Evolutionary conservation across 495 filamentous ascomycete species (phyloP).

Genomic region (Tricharina praecox): DNA sequence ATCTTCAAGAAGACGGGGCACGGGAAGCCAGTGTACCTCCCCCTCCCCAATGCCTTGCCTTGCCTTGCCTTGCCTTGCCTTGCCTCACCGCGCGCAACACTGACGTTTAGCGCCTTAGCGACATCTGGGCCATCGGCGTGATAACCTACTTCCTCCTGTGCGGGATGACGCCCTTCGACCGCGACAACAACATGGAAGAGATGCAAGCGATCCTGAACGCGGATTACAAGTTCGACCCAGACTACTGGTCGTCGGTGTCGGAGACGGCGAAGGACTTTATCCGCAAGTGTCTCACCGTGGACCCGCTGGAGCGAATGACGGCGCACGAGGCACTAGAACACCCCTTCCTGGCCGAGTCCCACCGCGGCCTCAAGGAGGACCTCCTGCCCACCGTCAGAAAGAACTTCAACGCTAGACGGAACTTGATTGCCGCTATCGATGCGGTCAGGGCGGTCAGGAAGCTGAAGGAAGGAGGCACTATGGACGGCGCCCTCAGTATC

Average conservation of each 20-base stretch:
- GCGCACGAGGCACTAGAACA: constrained; percentile 84
- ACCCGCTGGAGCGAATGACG: constrained; percentile 74
- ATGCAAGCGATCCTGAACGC: constrained; percentile 97
- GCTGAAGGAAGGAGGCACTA: constrained; percentile 60
- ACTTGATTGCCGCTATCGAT: constrained; percentile 90
- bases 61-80: no score
- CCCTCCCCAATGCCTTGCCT: background rate
- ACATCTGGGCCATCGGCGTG: constrained; percentile 66
- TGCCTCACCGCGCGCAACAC: no score
- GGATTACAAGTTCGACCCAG: constrained; percentile 92
- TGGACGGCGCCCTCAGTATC: constrained; percentile 59
- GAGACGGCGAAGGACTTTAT: constrained; percentile 57
- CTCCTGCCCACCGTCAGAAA: constrained; percentile 87
- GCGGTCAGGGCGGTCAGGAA: constrained; percentile 98
- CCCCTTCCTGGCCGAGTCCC: constrained; percentile 49
- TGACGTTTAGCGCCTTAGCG: constrained; percentile 30
- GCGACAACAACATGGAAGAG: constrained; percentile 92
- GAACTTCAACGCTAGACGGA: constrained; percentile 94
- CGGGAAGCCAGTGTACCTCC: constrained; percentile 56
- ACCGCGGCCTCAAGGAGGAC: constrained; percentile 41
- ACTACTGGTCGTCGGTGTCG: constrained; percentile 95
- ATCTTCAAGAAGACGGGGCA: constrained; percentile 68
- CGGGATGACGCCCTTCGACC: constrained; percentile 96
- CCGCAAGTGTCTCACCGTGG: constrained; percentile 62
- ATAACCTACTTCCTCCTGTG: constrained; percentile 95